phyloP scores from a whole-genome alignment of 768 basidiomycete genomes.

The Omphalotus guepiniiformis region DNA sequence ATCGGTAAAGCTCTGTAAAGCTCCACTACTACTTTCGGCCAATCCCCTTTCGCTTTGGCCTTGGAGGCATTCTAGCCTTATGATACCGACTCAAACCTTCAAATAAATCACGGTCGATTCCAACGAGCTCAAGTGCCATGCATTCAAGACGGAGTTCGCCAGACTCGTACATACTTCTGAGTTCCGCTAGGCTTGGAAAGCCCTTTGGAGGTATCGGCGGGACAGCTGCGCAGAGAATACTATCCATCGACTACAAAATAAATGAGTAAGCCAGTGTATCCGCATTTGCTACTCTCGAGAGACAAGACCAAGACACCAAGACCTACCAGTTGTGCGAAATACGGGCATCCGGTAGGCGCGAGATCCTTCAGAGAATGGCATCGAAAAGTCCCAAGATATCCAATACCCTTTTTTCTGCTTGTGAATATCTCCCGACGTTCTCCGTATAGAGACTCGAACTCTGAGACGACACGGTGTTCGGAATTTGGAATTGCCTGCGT shows the following conservation, averaged over 20 bases:
- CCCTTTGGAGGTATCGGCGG: neutral
- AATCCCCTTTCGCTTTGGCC: too few species aligned
- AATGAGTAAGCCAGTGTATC: neutral
- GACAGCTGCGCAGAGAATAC: neutral
- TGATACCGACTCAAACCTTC: too few species aligned
- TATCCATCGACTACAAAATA: neutral
- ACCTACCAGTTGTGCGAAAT: neutral
- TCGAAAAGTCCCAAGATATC: neutral
- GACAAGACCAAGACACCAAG: neutral
- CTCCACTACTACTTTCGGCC: too few species aligned
- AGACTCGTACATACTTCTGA: neutral
- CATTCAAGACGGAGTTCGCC: neutral
- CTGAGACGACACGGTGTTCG: neutral
- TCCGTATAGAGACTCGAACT: neutral
- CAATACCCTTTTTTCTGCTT: neutral
- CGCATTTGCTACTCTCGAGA: too few species aligned
- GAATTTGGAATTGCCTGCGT: neutral
- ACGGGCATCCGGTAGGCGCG: neutral
- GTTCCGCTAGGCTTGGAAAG: neutral
- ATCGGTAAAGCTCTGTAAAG: too few species aligned
- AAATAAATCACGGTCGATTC: too few species aligned
- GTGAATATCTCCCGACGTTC: neutral
- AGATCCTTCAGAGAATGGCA: neutral
- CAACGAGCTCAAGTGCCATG: neutral
- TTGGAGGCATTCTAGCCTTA: too few species aligned